A percentile compares a stretch with the other conserved stretches of the same genome.
These are phyloP conservation scores for Senna siamea DNA, from an alignment of 306 rosid genomes.

Conservation along the genomic window DNA sequence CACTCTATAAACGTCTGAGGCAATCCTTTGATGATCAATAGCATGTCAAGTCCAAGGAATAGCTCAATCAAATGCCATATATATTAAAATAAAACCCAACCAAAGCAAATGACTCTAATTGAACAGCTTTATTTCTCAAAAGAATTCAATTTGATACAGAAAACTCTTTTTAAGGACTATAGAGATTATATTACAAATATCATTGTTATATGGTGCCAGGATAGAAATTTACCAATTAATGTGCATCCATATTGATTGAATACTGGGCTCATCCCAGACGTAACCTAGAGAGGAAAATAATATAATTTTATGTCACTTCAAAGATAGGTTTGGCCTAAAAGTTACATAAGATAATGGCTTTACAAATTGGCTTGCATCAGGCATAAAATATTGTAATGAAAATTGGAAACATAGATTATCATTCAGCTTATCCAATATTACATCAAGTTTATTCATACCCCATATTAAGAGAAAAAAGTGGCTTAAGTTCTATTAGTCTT, in stretches of 20 bases:
- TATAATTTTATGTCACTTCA: background rate
- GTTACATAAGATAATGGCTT: constrained; percentile 16
- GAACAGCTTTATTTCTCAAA: background rate
- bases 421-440: constrained; percentile 7
- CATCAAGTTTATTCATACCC: constrained; percentile 15
- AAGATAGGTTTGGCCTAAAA: constrained; percentile 3
- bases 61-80: background rate
- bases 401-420: background rate
- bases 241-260: constrained; percentile 88
- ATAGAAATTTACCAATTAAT: constrained; percentile 65
- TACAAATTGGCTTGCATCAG: constrained; percentile 1
- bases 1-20: background rate
- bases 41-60: constrained; percentile 9
- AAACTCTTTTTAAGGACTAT: background rate
- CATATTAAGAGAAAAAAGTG: background rate
- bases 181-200: constrained; percentile 12
- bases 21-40: background rate
- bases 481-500: background rate
- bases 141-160: constrained; percentile 25
- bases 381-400: constrained; percentile 14
- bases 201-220: constrained; percentile 20
- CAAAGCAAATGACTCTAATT: background rate
- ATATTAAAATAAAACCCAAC: background rate
- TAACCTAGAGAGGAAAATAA: constrained; percentile 58
- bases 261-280: constrained; percentile 90